A percentile compares a stretch with the other conserved stretches of the same genome.
Evolutionary conservation across 2,329 filamentous ascomycete species (phyloP).

Genomic region (Alternaria brassicae): DNA sequence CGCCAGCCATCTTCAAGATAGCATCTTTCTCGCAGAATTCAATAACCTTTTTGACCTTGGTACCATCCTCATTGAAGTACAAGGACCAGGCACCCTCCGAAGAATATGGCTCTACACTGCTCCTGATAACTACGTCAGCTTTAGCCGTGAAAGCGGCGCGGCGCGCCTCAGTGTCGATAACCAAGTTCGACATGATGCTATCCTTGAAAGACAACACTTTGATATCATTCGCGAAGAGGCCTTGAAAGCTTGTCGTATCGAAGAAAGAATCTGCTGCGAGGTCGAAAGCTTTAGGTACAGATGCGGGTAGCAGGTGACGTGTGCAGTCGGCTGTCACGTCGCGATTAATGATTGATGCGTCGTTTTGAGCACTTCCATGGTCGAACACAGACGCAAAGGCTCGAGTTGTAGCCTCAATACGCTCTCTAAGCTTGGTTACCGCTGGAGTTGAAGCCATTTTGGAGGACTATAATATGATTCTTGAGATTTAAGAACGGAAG

Average conservation of each 20-base stretch:
- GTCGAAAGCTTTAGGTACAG: background rate
- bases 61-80: constrained; percentile 11
- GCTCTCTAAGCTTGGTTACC: background rate
- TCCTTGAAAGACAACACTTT: constrained; percentile 8
- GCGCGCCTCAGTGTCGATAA: constrained; percentile 7
- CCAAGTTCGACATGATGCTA: constrained; percentile 6
- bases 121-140: constrained; percentile 1
- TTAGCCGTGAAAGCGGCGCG: constrained; percentile 5
- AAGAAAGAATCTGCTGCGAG: background rate
- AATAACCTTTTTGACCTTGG: constrained; percentile 8
- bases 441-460: background rate
- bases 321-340: constrained; percentile 10
- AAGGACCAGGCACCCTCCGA: constrained; percentile 15
- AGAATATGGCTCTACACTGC: background rate
- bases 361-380: constrained; percentile 1
- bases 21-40: constrained; percentile 15
- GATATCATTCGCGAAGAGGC: constrained; percentile 6
- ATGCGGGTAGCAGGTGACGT: constrained; percentile 5
- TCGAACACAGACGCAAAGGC: constrained; percentile 9
- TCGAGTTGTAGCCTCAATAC: constrained; percentile 2
- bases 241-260: constrained; percentile 3
- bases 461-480: background rate
- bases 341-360: constrained; percentile 11
- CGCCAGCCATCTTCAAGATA: constrained; percentile 10
- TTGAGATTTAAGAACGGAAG: background rate